Percentiles rank a stretch among this genome's conserved stretches.
Conservation (phyloP, 768 basidiomycete genomes). For the Phylloporus rhodoxanthus region DNA sequence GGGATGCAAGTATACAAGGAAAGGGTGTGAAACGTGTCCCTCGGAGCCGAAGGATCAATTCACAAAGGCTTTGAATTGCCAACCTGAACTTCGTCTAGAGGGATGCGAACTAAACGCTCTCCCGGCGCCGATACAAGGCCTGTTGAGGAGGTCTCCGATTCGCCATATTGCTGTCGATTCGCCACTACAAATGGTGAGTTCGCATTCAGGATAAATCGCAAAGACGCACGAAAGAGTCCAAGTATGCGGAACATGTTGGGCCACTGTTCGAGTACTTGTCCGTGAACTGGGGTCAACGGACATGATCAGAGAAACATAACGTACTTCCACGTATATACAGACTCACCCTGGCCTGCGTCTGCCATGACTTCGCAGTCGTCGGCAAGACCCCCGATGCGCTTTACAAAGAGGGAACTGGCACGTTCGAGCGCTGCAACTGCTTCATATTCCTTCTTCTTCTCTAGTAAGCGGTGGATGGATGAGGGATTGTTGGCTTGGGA, state of each 20-base stretch:
- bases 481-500: conserved; percentile 42
- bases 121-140: conserved; percentile 32
- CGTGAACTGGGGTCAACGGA: conserved; percentile 47
- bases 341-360: conserved; percentile 62
- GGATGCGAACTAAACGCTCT: conserved; percentile 67
- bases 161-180: conserved; percentile 35
- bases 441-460: conserved; percentile 80
- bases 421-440: conserved; percentile 68
- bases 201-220: background rate
- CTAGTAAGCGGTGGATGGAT: conserved; percentile 50
- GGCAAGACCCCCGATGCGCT: conserved; percentile 61
- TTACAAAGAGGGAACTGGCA: conserved; percentile 56
- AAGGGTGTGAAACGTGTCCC: background rate
- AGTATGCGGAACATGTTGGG: conserved; percentile 79
- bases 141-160: conserved; percentile 19
- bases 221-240: conserved; percentile 55
- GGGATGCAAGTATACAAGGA: background rate
- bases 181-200: conserved; percentile 37
- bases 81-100: conserved; percentile 57
- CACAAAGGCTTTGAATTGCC: conserved; percentile 10
- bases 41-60: background rate
- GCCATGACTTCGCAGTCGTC: conserved; percentile 77
- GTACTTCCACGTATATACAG: background rate
- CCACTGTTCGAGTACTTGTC: conserved; percentile 76
- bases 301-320: background rate